Evolutionary conservation across 768 basidiomycete species (phyloP).

Genomic region (Postia placenta): DNA sequence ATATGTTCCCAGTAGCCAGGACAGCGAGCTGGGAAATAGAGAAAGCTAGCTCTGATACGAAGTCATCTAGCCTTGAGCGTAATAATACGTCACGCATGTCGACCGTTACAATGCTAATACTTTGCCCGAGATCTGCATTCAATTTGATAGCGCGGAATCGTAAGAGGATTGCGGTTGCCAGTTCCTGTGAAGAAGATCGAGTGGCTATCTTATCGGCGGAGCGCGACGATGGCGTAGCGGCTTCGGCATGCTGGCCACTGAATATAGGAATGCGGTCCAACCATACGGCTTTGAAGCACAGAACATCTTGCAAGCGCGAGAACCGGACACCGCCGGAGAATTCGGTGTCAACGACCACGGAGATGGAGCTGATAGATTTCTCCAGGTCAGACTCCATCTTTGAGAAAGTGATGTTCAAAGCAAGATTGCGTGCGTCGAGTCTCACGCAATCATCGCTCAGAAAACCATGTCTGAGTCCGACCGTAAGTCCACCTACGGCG

Average conservation of each 20-base stretch:
- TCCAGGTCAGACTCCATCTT: slow-evolving; percentile 37
- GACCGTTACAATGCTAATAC: slow-evolving; percentile 68
- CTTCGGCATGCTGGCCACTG: slow-evolving; percentile 33
- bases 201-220: slow-evolving; percentile 8
- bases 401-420: slow-evolving; percentile 69
- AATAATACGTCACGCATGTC: slow-evolving; percentile 58
- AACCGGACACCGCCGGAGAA: slow-evolving; percentile 75
- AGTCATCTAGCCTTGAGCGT: slow-evolving; percentile 59
- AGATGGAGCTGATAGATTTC: slow-evolving; percentile 47
- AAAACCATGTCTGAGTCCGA: slow-evolving; percentile 81
- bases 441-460: slow-evolving; percentile 78
- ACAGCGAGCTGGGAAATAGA: slow-evolving; percentile 50
- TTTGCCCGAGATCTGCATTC: slow-evolving; percentile 79
- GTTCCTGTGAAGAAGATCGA: slow-evolving; percentile 30
- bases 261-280: slow-evolving; percentile 81
- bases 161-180: slow-evolving; percentile 60
- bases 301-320: slow-evolving; percentile 83
- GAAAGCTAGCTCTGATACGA: slow-evolving; percentile 58
- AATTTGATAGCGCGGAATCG: slow-evolving; percentile 70
- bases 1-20: slow-evolving; percentile 60
- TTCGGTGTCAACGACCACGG: slow-evolving; percentile 79
- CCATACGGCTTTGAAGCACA: slow-evolving; percentile 96
- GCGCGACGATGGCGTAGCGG: slow-evolving; percentile 18
- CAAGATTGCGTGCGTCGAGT: slow-evolving; percentile 75
- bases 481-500: slow-evolving; percentile 72